phyloP scores from a whole-genome alignment of 108 stramenopile species.

The Pseudonitzschia multiseries region DNA sequence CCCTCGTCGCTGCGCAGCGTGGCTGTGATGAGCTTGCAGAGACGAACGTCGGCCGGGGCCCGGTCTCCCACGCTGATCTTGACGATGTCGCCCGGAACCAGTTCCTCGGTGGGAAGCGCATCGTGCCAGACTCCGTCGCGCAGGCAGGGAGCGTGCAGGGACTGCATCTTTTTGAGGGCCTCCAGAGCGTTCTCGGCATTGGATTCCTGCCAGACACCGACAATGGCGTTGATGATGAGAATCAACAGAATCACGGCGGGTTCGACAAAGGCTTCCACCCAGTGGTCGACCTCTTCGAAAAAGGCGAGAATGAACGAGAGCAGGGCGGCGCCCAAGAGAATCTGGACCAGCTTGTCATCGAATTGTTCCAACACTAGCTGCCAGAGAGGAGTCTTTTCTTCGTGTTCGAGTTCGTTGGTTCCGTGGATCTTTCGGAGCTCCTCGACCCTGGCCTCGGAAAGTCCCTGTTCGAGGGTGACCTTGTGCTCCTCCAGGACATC shows the following conservation, averaged over 20 bases:
- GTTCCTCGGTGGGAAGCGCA: conserved; percentile 59
- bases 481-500: background rate
- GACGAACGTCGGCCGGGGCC: conserved; percentile 89
- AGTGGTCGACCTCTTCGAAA: conserved; percentile 10
- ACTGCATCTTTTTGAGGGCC: conserved; percentile 83
- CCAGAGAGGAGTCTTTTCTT: conserved; percentile 7
- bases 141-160: conserved; percentile 63
- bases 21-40: conserved; percentile 57
- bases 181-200: conserved; percentile 78
- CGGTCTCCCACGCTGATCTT: conserved; percentile 73
- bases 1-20: conserved; percentile 84
- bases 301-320: background rate
- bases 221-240: conserved; percentile 63
- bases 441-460: background rate
- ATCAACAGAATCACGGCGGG: conserved; percentile 8
- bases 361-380: background rate
- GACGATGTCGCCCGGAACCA: conserved; percentile 82
- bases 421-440: background rate
- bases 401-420: conserved; percentile 7
- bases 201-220: conserved; percentile 84
- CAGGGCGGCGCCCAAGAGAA: background rate
- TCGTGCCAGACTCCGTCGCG: conserved; percentile 61
- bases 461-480: background rate
- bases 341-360: conserved; percentile 14
- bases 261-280: conserved; percentile 10